A percentile compares a stretch with the other conserved stretches of the same genome.
These are phyloP conservation scores for Tephrocybe sp. DNA, from an alignment of 768 basidiomycete species.

Conservation along the genomic window DNA sequence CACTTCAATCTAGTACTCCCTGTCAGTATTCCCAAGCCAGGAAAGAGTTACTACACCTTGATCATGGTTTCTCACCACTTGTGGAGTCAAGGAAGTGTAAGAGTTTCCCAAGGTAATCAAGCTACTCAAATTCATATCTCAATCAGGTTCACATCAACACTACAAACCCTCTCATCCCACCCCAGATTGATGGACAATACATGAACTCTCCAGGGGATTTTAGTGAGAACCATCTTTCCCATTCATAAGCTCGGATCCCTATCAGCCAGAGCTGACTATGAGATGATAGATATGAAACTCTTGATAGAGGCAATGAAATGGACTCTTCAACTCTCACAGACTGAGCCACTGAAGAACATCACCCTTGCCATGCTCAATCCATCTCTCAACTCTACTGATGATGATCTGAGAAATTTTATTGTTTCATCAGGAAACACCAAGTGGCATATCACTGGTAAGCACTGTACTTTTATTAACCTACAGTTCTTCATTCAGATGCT, in stretches of 20 bases:
- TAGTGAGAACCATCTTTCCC: background rate
- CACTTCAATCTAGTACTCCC: background rate
- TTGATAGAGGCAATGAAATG: conserved; percentile 7
- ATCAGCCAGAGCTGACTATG: no score
- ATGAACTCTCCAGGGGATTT: conserved; percentile 7
- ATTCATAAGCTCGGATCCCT: no score
- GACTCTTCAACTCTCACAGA: conserved; percentile 6
- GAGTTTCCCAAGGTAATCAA: background rate
- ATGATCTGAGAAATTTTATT: background rate
- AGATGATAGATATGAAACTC: conserved; percentile 8
- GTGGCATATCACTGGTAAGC: conserved; percentile 7
- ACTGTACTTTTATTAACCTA: no score
- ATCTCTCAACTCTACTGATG: conserved; percentile 3
- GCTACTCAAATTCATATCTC: background rate
- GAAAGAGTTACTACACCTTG: conserved; percentile 7
- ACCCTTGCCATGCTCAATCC: background rate
- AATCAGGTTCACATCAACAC: conserved; percentile 4
- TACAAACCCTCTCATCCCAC: conserved; percentile 1
- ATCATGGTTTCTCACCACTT: conserved; percentile 2
- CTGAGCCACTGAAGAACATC: conserved; percentile 4
- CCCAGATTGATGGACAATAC: conserved; percentile 4
- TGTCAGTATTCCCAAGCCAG: background rate
- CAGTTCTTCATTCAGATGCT: no score
- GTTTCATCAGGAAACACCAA: background rate
- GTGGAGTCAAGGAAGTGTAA: conserved; percentile 11